These are phyloP conservation scores for Ehretia macrophylla DNA, from an alignment of 257 asterid species.

Conservation along the genomic window DNA sequence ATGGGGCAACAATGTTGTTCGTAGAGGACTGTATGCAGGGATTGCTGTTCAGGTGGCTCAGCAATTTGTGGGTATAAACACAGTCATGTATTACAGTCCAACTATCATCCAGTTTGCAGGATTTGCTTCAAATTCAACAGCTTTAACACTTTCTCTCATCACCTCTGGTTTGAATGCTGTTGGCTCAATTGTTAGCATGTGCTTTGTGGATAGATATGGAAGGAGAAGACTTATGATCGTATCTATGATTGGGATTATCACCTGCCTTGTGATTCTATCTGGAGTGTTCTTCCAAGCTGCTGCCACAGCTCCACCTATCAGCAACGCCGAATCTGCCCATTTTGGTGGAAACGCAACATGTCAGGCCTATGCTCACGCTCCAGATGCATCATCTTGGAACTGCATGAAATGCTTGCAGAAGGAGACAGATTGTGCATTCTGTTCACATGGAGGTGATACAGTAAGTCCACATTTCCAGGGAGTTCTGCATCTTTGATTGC, in stretches of 20 bases:
- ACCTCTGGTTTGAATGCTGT: conserved; percentile 58
- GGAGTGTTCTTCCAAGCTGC: conserved; percentile 38
- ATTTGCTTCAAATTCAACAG: conserved; percentile 54
- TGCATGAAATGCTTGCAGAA: conserved; percentile 46
- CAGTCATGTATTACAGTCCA: conserved; percentile 66
- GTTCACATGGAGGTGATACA: conserved; percentile 30
- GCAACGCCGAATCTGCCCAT: conserved; percentile 20
- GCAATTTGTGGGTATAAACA: conserved; percentile 64
- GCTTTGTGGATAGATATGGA: conserved; percentile 55
- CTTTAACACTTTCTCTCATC: conserved; percentile 52
- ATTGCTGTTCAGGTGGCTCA: conserved; percentile 60
- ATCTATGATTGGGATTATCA: conserved; percentile 55
- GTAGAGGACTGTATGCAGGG: conserved; percentile 54
- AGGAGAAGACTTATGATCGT: conserved; percentile 57
- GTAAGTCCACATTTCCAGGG: conserved; percentile 20
- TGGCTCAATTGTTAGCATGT: conserved; percentile 57
- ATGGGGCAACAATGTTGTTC: conserved; percentile 36
- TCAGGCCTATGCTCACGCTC: conserved; percentile 22
- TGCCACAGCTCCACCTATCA: conserved; percentile 36
- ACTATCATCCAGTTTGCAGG: conserved; percentile 65
- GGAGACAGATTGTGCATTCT: conserved; percentile 35
- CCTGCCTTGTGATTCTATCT: conserved; percentile 41
- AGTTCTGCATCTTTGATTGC: not conserved
- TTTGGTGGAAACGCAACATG: conserved; percentile 57
- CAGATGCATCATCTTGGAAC: conserved; percentile 39